Conservation (phyloP, 2,329 filamentous ascomycete species). For the Coniochaeta hoffmannii region DNA sequence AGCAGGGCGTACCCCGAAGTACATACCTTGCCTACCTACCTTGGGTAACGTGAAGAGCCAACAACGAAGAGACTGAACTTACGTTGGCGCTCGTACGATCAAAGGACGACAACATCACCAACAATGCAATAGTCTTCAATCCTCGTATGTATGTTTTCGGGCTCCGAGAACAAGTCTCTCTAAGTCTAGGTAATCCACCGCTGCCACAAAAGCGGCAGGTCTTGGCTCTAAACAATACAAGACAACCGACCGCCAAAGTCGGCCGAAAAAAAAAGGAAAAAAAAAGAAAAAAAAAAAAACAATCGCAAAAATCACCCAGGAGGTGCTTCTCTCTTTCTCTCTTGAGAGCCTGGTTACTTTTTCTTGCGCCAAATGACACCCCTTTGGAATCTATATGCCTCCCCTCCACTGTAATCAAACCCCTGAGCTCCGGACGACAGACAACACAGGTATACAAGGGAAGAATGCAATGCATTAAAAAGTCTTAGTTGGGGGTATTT, state of each 20-base stretch:
- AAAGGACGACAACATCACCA: background rate
- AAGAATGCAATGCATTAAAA: constrained; percentile 1
- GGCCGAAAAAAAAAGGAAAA: background rate
- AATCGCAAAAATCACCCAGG: background rate
- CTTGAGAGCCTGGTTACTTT: background rate
- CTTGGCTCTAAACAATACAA: background rate
- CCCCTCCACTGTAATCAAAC: background rate
- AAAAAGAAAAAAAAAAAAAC: background rate
- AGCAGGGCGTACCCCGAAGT: background rate
- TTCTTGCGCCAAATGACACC: background rate
- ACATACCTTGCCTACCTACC: too few relatives aligned
- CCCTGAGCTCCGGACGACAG: background rate
- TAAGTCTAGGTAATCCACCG: background rate
- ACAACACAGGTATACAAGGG: background rate
- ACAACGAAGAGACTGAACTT: too few relatives aligned
- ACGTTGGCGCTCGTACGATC: too few relatives aligned
- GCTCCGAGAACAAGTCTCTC: background rate
- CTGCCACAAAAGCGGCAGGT: background rate
- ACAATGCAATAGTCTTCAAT: background rate
- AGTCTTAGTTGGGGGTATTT: background rate
- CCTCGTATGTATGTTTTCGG: background rate
- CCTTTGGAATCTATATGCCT: background rate
- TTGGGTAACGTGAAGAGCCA: too few relatives aligned
- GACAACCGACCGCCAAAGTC: too few relatives aligned
- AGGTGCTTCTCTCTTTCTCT: background rate